Evolutionary conservation across 2,329 filamentous ascomycete genomes (phyloP).

Genomic region (Orbilia blumenaviensis): DNA sequence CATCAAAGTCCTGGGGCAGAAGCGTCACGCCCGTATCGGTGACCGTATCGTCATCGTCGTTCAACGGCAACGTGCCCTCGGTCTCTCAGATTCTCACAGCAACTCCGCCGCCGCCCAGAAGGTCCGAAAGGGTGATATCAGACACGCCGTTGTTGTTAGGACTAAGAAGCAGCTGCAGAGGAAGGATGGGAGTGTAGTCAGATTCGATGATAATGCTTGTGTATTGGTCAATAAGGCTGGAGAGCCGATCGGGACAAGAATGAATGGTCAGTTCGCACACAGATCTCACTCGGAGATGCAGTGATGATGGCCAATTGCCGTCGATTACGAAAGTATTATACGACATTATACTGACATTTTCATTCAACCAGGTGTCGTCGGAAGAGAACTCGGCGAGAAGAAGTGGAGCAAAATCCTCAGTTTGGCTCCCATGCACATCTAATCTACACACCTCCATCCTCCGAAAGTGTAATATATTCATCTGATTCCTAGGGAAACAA

Average conservation of each 20-base stretch:
- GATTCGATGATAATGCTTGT: conserved; percentile 97
- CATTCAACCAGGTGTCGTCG: conserved; percentile 75
- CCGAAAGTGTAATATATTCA: conserved; percentile 27
- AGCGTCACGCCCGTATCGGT: conserved; percentile 89
- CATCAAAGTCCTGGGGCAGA: conserved; percentile 89
- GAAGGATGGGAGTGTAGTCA: conserved; percentile 85
- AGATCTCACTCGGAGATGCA: neutral
- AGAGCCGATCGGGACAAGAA: conserved; percentile 89
- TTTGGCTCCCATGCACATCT: conserved; percentile 85
- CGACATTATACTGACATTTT: conserved; percentile 45
- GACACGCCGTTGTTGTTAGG: conserved; percentile 93
- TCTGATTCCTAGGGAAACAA: neutral
- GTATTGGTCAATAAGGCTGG: conserved; percentile 96
- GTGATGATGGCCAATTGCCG: neutral
- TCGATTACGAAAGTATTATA: neutral
- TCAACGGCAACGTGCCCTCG: conserved; percentile 87
- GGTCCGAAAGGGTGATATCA: conserved; percentile 93
- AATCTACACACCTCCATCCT: conserved; percentile 55
- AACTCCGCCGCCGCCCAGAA: conserved; percentile 82
- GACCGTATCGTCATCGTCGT: conserved; percentile 98
- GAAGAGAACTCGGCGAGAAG: conserved; percentile 85
- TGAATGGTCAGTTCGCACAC: conserved; percentile 71
- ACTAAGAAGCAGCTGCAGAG: conserved; percentile 87
- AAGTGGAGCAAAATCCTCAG: conserved; percentile 99
- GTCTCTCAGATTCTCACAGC: conserved; percentile 62